phyloP scores from a whole-genome alignment of 139 green algal species.

The Asterochloris sp. region DNA sequence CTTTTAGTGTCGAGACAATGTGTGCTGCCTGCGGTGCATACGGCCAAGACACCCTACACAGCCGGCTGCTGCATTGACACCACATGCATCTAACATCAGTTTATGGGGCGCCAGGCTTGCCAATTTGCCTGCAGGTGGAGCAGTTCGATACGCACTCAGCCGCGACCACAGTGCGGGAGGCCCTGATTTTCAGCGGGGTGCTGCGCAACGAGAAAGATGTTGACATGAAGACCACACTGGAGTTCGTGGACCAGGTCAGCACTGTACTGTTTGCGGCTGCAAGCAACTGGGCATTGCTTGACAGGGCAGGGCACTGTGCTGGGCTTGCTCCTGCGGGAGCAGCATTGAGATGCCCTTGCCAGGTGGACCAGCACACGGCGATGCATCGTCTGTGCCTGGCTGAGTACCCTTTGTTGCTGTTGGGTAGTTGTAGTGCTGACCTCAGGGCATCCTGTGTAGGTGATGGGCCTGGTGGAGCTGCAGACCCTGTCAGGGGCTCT shows the following conservation, averaged over 20 bases:
- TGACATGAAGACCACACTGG: slow-evolving; percentile 12
- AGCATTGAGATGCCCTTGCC: too few relatives aligned
- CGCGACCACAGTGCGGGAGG: slow-evolving; percentile 44
- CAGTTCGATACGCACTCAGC: slow-evolving; percentile 38
- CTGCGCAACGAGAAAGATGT: slow-evolving; percentile 28
- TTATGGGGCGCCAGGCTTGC: neutral
- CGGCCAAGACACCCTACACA: too few relatives aligned
- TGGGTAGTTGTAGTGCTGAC: too few relatives aligned
- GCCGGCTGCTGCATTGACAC: too few relatives aligned
- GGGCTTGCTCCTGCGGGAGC: too few relatives aligned
- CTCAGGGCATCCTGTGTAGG: neutral
- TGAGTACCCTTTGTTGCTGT: too few relatives aligned
- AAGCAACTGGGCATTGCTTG: too few relatives aligned
- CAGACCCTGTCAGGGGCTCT: slow-evolving; percentile 3
- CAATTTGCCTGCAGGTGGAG: slow-evolving; percentile 17
- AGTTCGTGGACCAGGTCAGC: slow-evolving; percentile 10
- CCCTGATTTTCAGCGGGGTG: slow-evolving; percentile 41
- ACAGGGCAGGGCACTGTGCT: too few relatives aligned
- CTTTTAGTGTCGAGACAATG: neutral
- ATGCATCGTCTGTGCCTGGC: too few relatives aligned
- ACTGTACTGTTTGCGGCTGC: neutral
- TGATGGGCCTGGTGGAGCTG: slow-evolving; percentile 15
- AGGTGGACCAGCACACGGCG: too few relatives aligned
- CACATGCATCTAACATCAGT: too few relatives aligned
- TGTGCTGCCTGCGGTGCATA: too few relatives aligned